Base-by-base conservation (phyloP, 192 early-diverging fungal genomes). In the Linderina pennispora region DNA sequence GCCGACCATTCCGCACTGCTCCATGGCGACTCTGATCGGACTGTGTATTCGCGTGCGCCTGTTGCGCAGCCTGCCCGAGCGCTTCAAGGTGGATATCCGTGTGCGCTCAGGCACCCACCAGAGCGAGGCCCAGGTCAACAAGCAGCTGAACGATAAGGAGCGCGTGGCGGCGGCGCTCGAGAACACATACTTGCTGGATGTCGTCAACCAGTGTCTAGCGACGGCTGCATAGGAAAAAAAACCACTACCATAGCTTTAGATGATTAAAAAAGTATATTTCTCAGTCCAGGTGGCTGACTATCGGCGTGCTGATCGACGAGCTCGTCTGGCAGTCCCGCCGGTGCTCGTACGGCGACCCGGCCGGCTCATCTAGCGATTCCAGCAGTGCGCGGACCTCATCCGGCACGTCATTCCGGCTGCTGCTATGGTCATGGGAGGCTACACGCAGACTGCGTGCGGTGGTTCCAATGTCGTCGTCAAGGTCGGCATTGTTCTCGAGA, bases 71-170 rank as follows among this genome's bases (percentile, higher is more conserved):
- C 65, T 97, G 47, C 92, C 94, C 4, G 83, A 81, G 26, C 75
- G 92, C 23, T 99, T 91, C 77, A 97, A 95, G 76, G 84, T 98
- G 4, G 91, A 93, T 71, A 93, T 98, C 35, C 74, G 70, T 9
- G 90, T 98, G 20, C 79, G 83, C 16, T 77, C 91, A 52, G 96
- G 96, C 39, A 93, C 93, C 6, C 96, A 98, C 74, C 93, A 98
- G 61, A 90, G 87, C 8, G 95, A 98, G 63, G 65, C 76, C 28
- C 88, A 90, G 42, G 92, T 98, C 47, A 98, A 98, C 64, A 98
- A 97, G 67, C 96, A 98, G 62, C 74, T 98, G 44, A 98, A 99
- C 72, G 94, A 97, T 56, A 99, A 99, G 80, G 96, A 99, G 50
- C 78, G 96, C 17, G 97, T 97, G 10, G 93, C 97, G 3, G 97